Base-by-base conservation (phyloP, 2,329 filamentous ascomycete genomes). In the Westerdykella sp. region DNA sequence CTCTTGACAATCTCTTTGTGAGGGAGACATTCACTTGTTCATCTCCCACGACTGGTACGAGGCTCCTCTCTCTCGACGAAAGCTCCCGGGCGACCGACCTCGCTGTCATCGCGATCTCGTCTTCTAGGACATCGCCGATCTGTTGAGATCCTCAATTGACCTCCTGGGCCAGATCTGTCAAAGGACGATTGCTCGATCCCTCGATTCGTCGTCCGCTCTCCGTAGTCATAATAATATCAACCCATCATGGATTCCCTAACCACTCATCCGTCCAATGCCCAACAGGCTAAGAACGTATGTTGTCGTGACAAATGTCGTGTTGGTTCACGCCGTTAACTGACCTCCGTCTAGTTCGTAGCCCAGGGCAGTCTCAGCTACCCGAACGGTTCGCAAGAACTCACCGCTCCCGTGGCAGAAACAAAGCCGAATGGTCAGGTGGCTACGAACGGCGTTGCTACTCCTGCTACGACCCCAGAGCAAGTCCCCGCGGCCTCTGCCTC, bases 21-120 rank as follows among this genome's bases (percentile, higher is more conserved):
- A 87, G 88, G 86, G 89, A 95, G 85, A 89, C 89, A 95, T 95
- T 95, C 71, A 84, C 69, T 95, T 95, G 89, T 95, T 88, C 75
- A 86, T 95, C 89, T 95, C 88, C 85, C 80, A 72, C 79, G 78
- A 79, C 68, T 56, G 77, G 73, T 76, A 76, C 69, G 72, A 57
- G 53, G 50, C 55, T 40, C 49, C 51, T 52, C 54, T 51, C 46
- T 41, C 45, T 50, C 47, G 45, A 52, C 45, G 39, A 44, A 44
- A 10, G 18, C 22, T 42, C 36, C 9, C 39, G 34, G 53, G 53
- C 57, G 57, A 63, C 55, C 59, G 60, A 60, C 55, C 51, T 62
- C 58, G 59, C 58, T 47, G 45, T 40, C 39, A 30, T 48, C 47
- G 59, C 61, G 61, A 61, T 57, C 56, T 57, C 57, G 51, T 55